Base-by-base conservation (phyloP, 2,329 filamentous ascomycete species). In the Pseudocercospora vitis region DNA sequence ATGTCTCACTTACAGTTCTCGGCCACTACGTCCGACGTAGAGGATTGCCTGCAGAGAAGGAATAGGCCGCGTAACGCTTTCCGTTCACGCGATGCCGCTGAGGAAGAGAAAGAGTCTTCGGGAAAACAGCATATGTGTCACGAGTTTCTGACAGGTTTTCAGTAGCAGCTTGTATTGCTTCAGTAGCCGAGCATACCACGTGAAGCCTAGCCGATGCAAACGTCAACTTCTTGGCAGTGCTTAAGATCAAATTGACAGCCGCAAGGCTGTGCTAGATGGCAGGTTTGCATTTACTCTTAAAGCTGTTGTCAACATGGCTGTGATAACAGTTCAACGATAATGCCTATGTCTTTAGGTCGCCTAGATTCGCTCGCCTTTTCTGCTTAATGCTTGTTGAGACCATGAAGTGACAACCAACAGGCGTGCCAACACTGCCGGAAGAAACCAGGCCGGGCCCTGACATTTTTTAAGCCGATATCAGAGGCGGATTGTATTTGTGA, bases 171-270 rank as follows among this genome's bases (percentile, higher is more conserved):
- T 14, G 12, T 8, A 42, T 42, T 26, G 37, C 18, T 24, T 42
- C n/a, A 23, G 9, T 9, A 42, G 37, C 37, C 37, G 37, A 42
- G 37, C 19, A 42, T 42, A 42, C 37, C 21, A 3, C 1, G n/a
- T 24, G 24, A 21, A 42, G 37, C 11, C 24, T 42, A 42, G 37
- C 21, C 19, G 4, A 3, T 1, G 6, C 12, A 42, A 23, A 18
- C 37, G 21, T 42, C 37, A 11, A n/a, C 18, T 21, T n/a, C 21
- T 24, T 42, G 37, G 37, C 37, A 42, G 37, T 42, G 37, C 37
- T 42, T 42, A 21, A 23, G 37, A 42, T 37, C n/a, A 42, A 21
- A 18, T 26, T 42, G 37, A 23, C 18, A 18, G 18, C 21, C 21
- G 37, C 19, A 21, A 42, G 37, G 37, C 37, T 42, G 37, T 21